phyloP scores from a whole-genome alignment of 768 basidiomycete genomes.

The Macrocybe gigantea region DNA sequence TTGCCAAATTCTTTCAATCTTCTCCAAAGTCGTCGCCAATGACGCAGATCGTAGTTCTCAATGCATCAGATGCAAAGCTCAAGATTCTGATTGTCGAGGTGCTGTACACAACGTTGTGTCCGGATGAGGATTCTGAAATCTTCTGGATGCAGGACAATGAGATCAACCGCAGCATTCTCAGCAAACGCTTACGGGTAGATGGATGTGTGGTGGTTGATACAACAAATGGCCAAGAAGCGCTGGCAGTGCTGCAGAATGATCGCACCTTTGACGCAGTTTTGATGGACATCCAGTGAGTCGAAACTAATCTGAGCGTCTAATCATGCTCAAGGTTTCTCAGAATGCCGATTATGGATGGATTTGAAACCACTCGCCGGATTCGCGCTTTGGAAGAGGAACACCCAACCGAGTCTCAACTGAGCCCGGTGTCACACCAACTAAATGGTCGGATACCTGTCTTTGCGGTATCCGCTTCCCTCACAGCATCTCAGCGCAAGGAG shows the following conservation, averaged over 20 bases:
- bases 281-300: constrained; percentile 77
- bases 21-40: neutral
- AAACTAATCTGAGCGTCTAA: neutral
- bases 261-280: constrained; percentile 64
- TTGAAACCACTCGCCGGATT: constrained; percentile 62
- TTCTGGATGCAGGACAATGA: constrained; percentile 49
- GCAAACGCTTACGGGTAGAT: constrained; percentile 59
- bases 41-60: neutral
- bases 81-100: constrained; percentile 66
- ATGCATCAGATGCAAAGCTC: constrained; percentile 14
- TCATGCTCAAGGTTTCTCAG: constrained; percentile 23
- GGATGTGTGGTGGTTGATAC: constrained; percentile 62
- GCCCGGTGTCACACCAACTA: constrained; percentile 37
- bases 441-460: constrained; percentile 75
- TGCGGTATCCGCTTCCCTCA: constrained; percentile 73
- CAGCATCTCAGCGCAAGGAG: constrained; percentile 49
- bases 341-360: constrained; percentile 79
- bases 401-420: constrained; percentile 4
- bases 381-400: constrained; percentile 46
- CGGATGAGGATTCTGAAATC: neutral
- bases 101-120: constrained; percentile 17
- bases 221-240: constrained; percentile 72
- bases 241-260: constrained; percentile 54
- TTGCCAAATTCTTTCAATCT: neutral
- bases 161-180: constrained; percentile 67